Percentiles rank a stretch among this genome's conserved stretches.
These are phyloP conservation scores for Berkeleyomyces basicola DNA, from an alignment of 2,329 filamentous ascomycete species.

Conservation along the genomic window DNA sequence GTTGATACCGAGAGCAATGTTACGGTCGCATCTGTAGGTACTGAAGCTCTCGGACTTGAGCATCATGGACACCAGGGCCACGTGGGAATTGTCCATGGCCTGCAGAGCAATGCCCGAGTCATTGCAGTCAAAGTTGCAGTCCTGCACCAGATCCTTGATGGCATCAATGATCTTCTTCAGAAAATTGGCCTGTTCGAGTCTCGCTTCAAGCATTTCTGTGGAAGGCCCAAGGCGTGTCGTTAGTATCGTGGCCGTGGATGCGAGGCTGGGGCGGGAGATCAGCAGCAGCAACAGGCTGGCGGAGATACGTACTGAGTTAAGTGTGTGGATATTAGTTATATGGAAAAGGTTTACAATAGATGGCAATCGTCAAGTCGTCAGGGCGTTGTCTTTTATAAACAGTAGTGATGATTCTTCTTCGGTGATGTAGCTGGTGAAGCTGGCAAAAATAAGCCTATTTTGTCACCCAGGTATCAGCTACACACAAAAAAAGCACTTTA, in stretches of 20 bases:
- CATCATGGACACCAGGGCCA: conserved; percentile 97
- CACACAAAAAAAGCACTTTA: conserved; percentile 1
- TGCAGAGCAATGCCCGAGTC: conserved; percentile 95
- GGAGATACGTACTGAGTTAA: conserved; percentile 7
- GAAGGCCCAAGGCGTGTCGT: conserved; percentile 1
- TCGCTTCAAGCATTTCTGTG: conserved; percentile 76
- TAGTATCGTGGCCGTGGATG: neutral
- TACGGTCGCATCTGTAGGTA: conserved; percentile 95
- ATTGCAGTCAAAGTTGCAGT: conserved; percentile 99
- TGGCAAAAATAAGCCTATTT: neutral
- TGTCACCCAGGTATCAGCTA: neutral
- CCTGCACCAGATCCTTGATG: conserved; percentile 97
- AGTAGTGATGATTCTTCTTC: neutral
- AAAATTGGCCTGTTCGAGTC: conserved; percentile 80
- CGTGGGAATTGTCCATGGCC: conserved; percentile 99
- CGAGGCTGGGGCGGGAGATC: neutral
- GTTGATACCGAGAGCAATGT: conserved; percentile 96
- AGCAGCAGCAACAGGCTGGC: neutral
- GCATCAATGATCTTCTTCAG: conserved; percentile 98
- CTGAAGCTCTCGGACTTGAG: conserved; percentile 90
- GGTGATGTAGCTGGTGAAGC: neutral
- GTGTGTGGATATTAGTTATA: neutral
- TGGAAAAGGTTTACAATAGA: neutral
- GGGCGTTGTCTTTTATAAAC: neutral
- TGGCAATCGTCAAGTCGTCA: neutral